Evolutionary conservation across 2,329 filamentous ascomycete species (phyloP).

Genomic region (Sclerotinia glacialis): DNA sequence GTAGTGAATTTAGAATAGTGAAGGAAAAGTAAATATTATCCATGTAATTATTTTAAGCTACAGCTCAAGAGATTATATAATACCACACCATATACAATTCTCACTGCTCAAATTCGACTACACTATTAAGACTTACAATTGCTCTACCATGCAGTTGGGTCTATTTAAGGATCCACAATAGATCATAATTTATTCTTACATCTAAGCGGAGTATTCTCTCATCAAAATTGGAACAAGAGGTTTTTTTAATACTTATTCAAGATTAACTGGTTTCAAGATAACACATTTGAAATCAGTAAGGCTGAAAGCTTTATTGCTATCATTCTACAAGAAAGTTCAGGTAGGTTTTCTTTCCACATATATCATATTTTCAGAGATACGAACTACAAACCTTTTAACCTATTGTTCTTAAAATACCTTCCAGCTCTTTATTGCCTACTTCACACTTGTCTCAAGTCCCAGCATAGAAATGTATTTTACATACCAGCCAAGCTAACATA

Average conservation of each 20-base stretch:
- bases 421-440: background rate
- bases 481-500: background rate
- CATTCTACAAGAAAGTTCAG: background rate
- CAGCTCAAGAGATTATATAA: no score
- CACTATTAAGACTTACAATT: background rate
- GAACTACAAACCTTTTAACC: background rate
- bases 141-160: no score
- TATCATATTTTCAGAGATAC: background rate
- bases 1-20: no score
- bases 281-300: background rate
- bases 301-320: no score
- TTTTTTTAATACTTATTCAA: rapidly evolving
- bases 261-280: rapidly evolving
- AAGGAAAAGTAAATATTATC: no score
- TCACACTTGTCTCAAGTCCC: background rate
- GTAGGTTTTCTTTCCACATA: background rate
- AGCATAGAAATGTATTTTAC: background rate
- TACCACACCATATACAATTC: no score
- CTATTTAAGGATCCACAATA: background rate
- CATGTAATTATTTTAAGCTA: no score
- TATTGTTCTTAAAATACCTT: rapidly evolving
- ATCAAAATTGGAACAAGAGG: no score
- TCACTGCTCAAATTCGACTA: background rate
- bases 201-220: background rate
- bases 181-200: background rate